These are phyloP conservation scores for Gastrolobium villosum DNA, from an alignment of 306 rosid genomes.

Conservation along the genomic window DNA sequence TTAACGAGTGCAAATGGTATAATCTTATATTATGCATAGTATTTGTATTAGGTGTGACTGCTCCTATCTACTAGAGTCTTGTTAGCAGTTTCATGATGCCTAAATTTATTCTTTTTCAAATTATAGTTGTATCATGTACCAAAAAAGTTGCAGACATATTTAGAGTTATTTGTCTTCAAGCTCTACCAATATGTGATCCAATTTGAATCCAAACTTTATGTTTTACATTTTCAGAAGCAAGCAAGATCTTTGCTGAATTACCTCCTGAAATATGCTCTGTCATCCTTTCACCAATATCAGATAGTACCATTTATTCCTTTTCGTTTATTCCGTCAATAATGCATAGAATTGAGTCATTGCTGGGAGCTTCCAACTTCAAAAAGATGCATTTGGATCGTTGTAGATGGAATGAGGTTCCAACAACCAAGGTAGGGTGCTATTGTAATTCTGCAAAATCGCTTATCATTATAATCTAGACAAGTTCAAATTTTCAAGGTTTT, in stretches of 20 bases:
- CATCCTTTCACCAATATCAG: constrained; percentile 74
- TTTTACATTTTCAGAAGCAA: constrained; percentile 59
- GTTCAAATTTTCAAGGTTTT: constrained; percentile 17
- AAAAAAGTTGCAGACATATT: not conserved
- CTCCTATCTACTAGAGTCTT: not conserved
- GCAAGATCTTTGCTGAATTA: constrained; percentile 63
- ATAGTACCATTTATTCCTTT: constrained; percentile 61
- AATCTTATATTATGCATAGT: not conserved
- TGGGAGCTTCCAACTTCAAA: constrained; percentile 71
- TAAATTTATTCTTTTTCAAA: not conserved
- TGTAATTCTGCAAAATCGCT: too few relatives aligned
- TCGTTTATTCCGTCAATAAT: constrained; percentile 83
- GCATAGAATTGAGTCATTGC: constrained; percentile 78
- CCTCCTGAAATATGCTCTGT: constrained; percentile 86
- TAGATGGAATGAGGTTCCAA: constrained; percentile 63
- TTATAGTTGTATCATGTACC: not conserved
- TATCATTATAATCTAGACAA: not conserved
- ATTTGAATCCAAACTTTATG: constrained; percentile 32
- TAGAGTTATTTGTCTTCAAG: constrained; percentile 29
- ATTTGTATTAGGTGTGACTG: not conserved
- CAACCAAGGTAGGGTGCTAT: constrained; percentile 60
- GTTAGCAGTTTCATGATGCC: constrained; percentile 9
- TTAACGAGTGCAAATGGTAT: not conserved
- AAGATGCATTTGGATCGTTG: constrained; percentile 67
- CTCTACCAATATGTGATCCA: not conserved